Conservation (phyloP, 352 stramenopile species). For the Elongisporangium undulatum region DNA sequence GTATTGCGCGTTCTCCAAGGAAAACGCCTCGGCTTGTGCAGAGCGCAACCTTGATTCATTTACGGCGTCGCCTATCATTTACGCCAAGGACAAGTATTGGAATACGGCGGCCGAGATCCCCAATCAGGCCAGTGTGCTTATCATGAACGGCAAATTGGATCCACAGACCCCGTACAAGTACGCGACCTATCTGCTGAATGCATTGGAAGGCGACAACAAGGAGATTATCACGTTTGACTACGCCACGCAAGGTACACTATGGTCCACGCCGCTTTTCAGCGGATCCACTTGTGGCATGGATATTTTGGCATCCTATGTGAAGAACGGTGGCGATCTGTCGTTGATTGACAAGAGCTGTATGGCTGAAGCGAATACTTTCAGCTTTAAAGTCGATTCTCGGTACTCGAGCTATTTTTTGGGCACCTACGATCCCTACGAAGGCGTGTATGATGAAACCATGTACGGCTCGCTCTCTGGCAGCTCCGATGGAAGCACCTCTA, state of each 20-base stretch:
- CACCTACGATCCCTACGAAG: conserved; percentile 32
- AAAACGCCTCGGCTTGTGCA: conserved; percentile 24
- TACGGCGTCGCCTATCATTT: conserved; percentile 15
- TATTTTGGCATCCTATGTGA: conserved; percentile 42
- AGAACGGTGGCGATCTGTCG: conserved; percentile 20
- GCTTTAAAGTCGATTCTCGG: conserved; percentile 11
- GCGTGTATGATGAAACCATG: conserved; percentile 9
- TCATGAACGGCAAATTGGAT: conserved; percentile 48
- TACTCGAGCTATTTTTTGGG: conserved; percentile 30
- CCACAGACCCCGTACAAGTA: conserved; percentile 50
- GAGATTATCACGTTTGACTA: conserved; percentile 43
- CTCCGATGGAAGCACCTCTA: background rate
- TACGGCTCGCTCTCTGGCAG: background rate
- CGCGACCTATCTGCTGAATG: conserved; percentile 24
- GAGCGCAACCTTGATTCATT: conserved; percentile 11
- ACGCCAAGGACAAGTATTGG: conserved; percentile 48
- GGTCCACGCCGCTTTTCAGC: conserved; percentile 19
- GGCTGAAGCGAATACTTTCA: conserved; percentile 20
- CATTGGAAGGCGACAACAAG: conserved; percentile 28
- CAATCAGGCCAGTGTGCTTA: conserved; percentile 29
- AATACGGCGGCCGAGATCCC: conserved; percentile 34
- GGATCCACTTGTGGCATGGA: conserved; percentile 38
- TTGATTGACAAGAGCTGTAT: conserved; percentile 40
- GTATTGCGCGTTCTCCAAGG: conserved; percentile 58
- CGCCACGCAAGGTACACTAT: conserved; percentile 28